Evolutionary conservation across 805 yeast species (phyloP), one percentile per base, ranked within the genome.

Genomic region (Candida gorgasii): DNA sequence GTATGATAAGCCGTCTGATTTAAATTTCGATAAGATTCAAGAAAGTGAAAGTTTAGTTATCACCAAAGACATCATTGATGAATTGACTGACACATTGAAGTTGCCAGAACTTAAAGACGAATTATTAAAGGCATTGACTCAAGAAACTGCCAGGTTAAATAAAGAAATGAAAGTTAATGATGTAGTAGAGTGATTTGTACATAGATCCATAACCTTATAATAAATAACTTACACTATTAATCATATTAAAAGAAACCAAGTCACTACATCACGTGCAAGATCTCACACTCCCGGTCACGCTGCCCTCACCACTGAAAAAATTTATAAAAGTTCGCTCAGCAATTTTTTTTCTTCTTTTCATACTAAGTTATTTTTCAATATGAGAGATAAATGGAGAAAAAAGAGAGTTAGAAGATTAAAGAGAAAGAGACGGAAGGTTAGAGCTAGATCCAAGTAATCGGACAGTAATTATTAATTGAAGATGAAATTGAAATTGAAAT

Each of bases 361-460:
- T 63, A 60, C 36, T 20, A 34, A 16, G 59, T 54, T 56, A 53
- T 59, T 58, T 56, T 62, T 67, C 62, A 63, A 68, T 66, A 86
- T 86, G 95, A 86, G 95, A 84, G 84, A 86, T 79, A 90, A 90
- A 86, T 90, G 97, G 98, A 92, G 97, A 87, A 92, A 92, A 87
- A 92, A 92, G 96, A 92, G 98, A 90, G 95, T 86, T 78, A 90
- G 98, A 88, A 89, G 98, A 88, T 87, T 92, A 74, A 92, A 92
- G 88, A 89, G 97, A 84, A 92, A 92, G 96, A 88, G 98, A 86
- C 97, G 98, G 97, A 92, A 92, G 96, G 97, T 92, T 70, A 89
- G 98, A 88, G 98, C 98, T 79, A 89, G 98, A 88, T 88, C 96
- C 82, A 87, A 87, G 84, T 87, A 86, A 86, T 80, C 86, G 85